Conservation (phyloP, 2,329 filamentous ascomycete species). For the Fusarium oligoseptatum region DNA sequence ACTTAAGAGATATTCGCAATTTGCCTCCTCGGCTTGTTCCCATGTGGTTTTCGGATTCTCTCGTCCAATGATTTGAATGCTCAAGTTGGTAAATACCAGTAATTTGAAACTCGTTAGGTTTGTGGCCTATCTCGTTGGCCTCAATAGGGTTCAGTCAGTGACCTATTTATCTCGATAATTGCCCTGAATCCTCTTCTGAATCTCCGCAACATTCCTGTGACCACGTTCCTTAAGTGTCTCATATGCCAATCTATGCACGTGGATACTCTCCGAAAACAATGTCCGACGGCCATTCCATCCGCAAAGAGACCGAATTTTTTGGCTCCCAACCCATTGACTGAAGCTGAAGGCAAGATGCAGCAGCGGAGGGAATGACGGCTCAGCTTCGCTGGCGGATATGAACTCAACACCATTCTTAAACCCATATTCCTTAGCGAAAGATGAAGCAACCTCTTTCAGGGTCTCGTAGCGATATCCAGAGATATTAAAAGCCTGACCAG, state of each 20-base stretch:
- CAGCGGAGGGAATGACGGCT: slow-evolving; percentile 28
- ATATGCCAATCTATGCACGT: slow-evolving; percentile 55
- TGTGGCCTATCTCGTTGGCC: not conserved
- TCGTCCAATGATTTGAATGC: not conserved
- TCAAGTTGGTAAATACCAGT: not conserved
- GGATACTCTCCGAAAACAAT: slow-evolving; percentile 54
- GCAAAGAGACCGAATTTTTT: slow-evolving; percentile 55
- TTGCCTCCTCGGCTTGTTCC: not conserved
- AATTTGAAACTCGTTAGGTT: not conserved
- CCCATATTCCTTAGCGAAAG: slow-evolving; percentile 57
- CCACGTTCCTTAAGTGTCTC: slow-evolving; percentile 45
- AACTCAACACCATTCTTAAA: slow-evolving; percentile 50
- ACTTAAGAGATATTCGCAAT: slow-evolving; percentile 3
- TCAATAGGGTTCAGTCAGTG: not conserved
- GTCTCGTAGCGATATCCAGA: slow-evolving; percentile 61
- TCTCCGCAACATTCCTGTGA: slow-evolving; percentile 26
- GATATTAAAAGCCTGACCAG: slow-evolving; percentile 60
- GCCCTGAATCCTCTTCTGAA: slow-evolving; percentile 23
- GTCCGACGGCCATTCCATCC: slow-evolving; percentile 56
- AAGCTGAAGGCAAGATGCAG: slow-evolving; percentile 51
- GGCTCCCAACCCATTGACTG: slow-evolving; percentile 59
- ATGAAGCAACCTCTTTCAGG: slow-evolving; percentile 52
- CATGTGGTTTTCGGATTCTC: not conserved
- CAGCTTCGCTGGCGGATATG: slow-evolving; percentile 32
- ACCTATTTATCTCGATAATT: slow-evolving; percentile 1